Evolutionary conservation across 495 filamentous ascomycete genomes (phyloP).

Genomic region (Sabuloglossum arenarium): DNA sequence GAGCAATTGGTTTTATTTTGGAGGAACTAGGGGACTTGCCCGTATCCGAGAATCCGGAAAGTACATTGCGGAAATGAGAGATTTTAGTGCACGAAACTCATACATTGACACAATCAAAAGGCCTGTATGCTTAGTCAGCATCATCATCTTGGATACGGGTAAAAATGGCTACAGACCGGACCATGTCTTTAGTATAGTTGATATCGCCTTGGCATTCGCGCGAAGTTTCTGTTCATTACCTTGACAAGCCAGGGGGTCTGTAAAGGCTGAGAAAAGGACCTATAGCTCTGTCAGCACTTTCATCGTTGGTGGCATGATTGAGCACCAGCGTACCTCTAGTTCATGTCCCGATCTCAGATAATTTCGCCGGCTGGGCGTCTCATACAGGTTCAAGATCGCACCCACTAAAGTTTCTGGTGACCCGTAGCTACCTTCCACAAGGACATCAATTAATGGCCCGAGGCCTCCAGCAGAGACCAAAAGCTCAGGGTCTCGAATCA

Average conservation of each 20-base stretch:
- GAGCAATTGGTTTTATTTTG: slow-evolving; percentile 8
- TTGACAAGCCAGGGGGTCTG: slow-evolving; percentile 51
- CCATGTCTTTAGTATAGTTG: slow-evolving; percentile 85
- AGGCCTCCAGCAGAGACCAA: slow-evolving; percentile 67
- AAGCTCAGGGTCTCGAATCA: slow-evolving; percentile 63
- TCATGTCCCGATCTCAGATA: slow-evolving; percentile 62
- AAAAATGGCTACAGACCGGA: slow-evolving; percentile 24
- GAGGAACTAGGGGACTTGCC: slow-evolving; percentile 23
- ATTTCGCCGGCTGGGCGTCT: slow-evolving; percentile 59
- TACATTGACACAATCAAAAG: slow-evolving; percentile 71
- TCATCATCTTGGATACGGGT: background rate
- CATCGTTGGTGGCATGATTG: background rate
- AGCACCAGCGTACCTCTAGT: slow-evolving; percentile 12
- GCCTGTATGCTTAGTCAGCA: slow-evolving; percentile 17
- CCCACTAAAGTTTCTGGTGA: slow-evolving; percentile 68
- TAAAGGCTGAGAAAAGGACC: slow-evolving; percentile 71
- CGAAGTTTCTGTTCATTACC: slow-evolving; percentile 53
- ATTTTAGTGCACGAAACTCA: slow-evolving; percentile 60
- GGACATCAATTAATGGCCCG: slow-evolving; percentile 58
- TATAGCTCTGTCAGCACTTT: slow-evolving; percentile 12
- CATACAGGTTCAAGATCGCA: slow-evolving; percentile 73
- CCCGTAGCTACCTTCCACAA: slow-evolving; percentile 78
- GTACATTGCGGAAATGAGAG: slow-evolving; percentile 59
- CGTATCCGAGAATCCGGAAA: slow-evolving; percentile 44
- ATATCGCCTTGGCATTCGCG: slow-evolving; percentile 67